phyloP scores from a whole-genome alignment of 1,284 basidiomycete species.

The Trichosporon sp. region DNA sequence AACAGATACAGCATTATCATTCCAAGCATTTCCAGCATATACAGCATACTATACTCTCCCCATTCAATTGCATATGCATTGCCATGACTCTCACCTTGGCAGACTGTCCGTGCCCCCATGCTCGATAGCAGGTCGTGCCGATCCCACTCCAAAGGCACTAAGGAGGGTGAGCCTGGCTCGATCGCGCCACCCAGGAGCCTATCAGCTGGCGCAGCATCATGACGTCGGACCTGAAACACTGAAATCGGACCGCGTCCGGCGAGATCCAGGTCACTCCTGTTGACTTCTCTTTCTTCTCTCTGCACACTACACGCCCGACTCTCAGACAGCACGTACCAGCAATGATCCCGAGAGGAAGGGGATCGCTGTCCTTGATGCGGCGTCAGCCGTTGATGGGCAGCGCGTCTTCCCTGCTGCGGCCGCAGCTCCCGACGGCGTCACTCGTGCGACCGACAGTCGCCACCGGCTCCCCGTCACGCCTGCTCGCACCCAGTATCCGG shows the following conservation, averaged over 20 bases:
- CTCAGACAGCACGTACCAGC: constrained; percentile 3
- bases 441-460: background rate
- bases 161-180: background rate
- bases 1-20: constrained; percentile 8
- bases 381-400: constrained; percentile 7
- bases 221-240: constrained; percentile 6
- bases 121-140: background rate
- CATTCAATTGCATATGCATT: constrained; percentile 30
- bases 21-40: constrained; percentile 12
- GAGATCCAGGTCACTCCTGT: background rate
- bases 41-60: constrained; percentile 18
- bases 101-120: background rate
- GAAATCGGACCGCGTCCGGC: background rate
- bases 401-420: constrained; percentile 3
- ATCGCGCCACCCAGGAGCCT: constrained; percentile 9
- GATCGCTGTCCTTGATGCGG: background rate
- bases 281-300: background rate
- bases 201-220: background rate
- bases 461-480: background rate
- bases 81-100: background rate
- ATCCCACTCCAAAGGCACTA: background rate
- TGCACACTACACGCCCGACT: background rate
- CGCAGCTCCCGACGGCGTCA: background rate
- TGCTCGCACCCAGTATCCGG: background rate
- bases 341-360: constrained; percentile 16